Conservation (phyloP, 768 basidiomycete genomes). For the Pleurotus tuoliensis region DNA sequence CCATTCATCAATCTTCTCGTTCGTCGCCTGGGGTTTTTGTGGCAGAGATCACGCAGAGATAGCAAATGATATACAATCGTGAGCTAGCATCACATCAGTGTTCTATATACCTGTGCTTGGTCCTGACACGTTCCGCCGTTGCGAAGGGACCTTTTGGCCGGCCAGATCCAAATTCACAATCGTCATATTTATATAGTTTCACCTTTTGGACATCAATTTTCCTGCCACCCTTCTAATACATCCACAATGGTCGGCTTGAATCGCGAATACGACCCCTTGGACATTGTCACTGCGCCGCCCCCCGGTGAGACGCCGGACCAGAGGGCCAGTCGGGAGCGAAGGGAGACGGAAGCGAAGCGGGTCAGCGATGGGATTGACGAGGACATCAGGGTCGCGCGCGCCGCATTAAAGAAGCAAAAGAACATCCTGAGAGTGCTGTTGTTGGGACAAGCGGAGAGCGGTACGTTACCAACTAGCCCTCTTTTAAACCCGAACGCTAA, state of each 20-base stretch:
- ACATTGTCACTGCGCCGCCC: constrained; percentile 53
- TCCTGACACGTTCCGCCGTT: too few species aligned
- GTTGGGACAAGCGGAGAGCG: constrained; percentile 55
- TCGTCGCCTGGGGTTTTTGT: too few species aligned
- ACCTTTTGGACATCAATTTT: too few species aligned
- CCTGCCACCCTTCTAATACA: too few species aligned
- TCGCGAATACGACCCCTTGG: constrained; percentile 48
- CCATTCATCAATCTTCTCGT: too few species aligned
- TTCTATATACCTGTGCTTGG: too few species aligned
- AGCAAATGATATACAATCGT: too few species aligned
- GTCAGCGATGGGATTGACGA: constrained; percentile 61
- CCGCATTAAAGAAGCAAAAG: constrained; percentile 40
- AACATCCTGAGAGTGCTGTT: constrained; percentile 47
- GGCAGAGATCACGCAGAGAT: too few species aligned
- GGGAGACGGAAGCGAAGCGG: constrained; percentile 54
- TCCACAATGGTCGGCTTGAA: background rate
- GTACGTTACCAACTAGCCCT: background rate
- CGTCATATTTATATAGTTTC: too few species aligned
- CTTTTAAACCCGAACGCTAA: background rate
- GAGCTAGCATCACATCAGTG: too few species aligned
- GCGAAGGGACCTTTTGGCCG: too few species aligned
- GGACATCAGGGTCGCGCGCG: constrained; percentile 42
- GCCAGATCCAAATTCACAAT: too few species aligned
- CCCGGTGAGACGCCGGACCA: constrained; percentile 50
- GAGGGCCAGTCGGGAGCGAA: constrained; percentile 34